Evolutionary conservation across 2,329 filamentous ascomycete species (phyloP), one percentile per base, ranked within the genome.

Genomic region (Fusarium falciforme): DNA sequence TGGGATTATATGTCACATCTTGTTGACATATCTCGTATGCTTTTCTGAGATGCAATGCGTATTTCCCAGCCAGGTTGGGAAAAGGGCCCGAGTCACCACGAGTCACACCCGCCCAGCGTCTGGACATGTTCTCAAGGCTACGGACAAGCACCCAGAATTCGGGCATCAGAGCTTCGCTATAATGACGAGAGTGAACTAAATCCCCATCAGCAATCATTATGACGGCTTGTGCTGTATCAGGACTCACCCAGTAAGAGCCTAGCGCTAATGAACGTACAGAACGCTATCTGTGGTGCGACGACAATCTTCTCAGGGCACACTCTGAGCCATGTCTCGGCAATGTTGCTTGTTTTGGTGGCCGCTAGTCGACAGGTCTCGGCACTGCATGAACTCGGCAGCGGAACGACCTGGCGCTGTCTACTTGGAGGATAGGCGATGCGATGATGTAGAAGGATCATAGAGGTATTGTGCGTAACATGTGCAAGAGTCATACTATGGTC

Each of bases 401-500:
- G 35, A 6, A 55, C n/a, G 8, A 33, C 52, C 10, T 33, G 52
- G 20, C 44, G 42, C 11, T 47, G 36, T 40, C 35, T 16, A 29
- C 42, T 17, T 22, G 47, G 47, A 2, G 42, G 60, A 14, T 62
- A 62, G n/a, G 60, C 60, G 4, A 62, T 62, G 16, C 47, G 42
- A 20, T 62, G 60, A 17, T 65, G 54, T 12, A 64, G 61, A 33
- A 64, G 61, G 25, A 64, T 64, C 49, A 64, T 58, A 6, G 61
- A 64, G 17, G 61, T 64, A 31, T 64, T 64, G 27, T 64, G 61
- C 25, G 61, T 64, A 29, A 64, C 27, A 9, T 64, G 61, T 11
- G 61, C 61, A 17, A 64, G 35, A 17, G 52, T 58, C 61, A 64
- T 64, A n/a, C 61, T 64, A n/a, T 64, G 61, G 11, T 64, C 61